Evolutionary conservation across 2,329 filamentous ascomycete genomes (phyloP), one percentile per base, ranked within the genome.

Genomic region (Cadophora gregata): DNA sequence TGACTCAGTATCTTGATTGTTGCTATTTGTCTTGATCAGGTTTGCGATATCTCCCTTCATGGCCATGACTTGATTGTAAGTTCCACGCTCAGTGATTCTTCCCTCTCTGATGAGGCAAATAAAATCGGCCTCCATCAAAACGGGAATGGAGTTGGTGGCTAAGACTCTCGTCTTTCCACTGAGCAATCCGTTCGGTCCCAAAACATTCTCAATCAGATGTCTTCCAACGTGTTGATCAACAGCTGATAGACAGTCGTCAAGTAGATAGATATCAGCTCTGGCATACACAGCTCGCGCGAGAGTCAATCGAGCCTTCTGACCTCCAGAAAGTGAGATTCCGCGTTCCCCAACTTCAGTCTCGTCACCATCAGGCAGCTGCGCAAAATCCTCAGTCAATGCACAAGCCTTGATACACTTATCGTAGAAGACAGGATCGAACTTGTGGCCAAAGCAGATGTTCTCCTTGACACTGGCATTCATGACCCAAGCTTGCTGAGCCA

Each of bases 191-290:
- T 90, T 90, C 4, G 91, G 85, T 14, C 96, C 96, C 42, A 99
- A 87, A 0, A 99, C 96, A 69, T 96, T 93, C 77, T 98, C 92
- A 74, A 97, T 97, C 65, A 99, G 86, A 80, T 99, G 96, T 70
- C 93, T 87, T 59, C 96, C 96, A 67, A 99, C 96, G 76, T 99
- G 96, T 71, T 97, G 95, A 80, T 99, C 96, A n/a, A 99, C 96
- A 0, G 96, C 96, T 19, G 95, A 98, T 12, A 99, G 84, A 68
- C 94, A 92, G 77, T 99, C 96, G 73, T 99, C 96, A 12, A 99
- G 84, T 14, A 99, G 84, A 76, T 98, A 98, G 59, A 99, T 88
- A 77, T 99, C 96, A n/a, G 96, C 93, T 72, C 96, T 88, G 61
- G 96, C 94, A 77, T 99, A 99, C 0, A 99, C 96, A 33, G 96